Conservation (phyloP, 2,329 filamentous ascomycete genomes). For the Colletotrichum coccodes region DNA sequence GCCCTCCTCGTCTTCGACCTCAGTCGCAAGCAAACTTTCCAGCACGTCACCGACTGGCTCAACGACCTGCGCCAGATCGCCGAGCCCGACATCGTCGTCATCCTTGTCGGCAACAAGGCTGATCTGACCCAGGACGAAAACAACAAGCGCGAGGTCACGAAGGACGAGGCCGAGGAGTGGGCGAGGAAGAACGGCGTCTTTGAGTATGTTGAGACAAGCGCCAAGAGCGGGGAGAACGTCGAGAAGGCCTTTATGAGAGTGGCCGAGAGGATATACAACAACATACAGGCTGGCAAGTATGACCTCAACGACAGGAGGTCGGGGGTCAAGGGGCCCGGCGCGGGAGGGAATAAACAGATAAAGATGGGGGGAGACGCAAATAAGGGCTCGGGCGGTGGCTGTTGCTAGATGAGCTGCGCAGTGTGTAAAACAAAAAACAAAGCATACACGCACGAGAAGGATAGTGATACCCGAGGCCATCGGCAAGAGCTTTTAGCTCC, state of each 20-base stretch:
- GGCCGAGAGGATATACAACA: conserved; percentile 94
- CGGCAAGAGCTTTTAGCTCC: conserved; percentile 21
- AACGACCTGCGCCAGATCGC: conserved; percentile 94
- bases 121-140: conserved; percentile 71
- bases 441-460: conserved; percentile 18
- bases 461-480: conserved; percentile 32
- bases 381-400: conserved; percentile 54
- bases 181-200: conserved; percentile 85
- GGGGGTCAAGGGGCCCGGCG: conserved; percentile 82
- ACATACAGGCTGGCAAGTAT: conserved; percentile 94
- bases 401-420: conserved; percentile 52
- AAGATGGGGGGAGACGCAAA: conserved; percentile 53
- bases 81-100: conserved; percentile 93
- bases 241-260: conserved; percentile 94
- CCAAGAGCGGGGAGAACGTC: conserved; percentile 94
- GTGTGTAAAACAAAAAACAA: background rate
- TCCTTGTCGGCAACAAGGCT: conserved; percentile 94
- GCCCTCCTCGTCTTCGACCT: conserved; percentile 95
- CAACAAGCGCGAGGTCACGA: conserved; percentile 82
- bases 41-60: conserved; percentile 91
- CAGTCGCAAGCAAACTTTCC: conserved; percentile 84
- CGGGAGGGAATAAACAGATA: conserved; percentile 58
- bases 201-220: conserved; percentile 95
- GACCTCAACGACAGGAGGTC: conserved; percentile 93
- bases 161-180: conserved; percentile 89